Conservation (phyloP, 1,284 basidiomycete species). For the Ustilago loliicola region DNA sequence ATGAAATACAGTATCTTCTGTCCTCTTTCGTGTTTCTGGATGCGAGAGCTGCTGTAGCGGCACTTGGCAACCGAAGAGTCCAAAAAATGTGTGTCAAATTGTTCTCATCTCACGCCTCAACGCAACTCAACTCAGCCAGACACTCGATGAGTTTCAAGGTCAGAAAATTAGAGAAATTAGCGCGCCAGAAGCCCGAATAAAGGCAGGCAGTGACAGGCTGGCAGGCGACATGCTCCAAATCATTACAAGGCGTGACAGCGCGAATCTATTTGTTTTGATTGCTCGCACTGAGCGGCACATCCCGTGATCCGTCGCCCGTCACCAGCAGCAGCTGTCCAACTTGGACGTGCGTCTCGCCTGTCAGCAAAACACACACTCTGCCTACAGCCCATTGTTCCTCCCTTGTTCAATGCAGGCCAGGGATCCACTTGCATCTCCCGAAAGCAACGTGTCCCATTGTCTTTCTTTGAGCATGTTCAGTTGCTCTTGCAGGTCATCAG, state of each 20-base stretch:
- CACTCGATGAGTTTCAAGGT: neutral
- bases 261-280: conserved; percentile 10
- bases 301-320: too few species aligned
- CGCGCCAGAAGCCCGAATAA: neutral
- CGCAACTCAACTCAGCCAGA: too few species aligned
- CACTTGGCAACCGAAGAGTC: neutral
- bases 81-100: neutral
- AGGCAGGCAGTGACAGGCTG: neutral
- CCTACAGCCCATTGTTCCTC: too few species aligned
- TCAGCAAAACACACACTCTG: too few species aligned
- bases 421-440: too few species aligned
- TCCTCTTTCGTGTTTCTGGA: neutral
- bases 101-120: neutral
- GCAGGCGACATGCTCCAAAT: neutral
- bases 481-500: too few species aligned
- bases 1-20: neutral
- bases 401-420: neutral
- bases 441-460: too few species aligned
- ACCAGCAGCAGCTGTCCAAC: neutral
- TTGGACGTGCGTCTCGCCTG: neutral
- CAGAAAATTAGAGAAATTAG: neutral
- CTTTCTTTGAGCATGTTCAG: too few species aligned
- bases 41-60: neutral
- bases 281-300: neutral
- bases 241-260: conserved; percentile 3